Conservation (phyloP, 169 alveolate species). For the Plasmodium berghei region DNA sequence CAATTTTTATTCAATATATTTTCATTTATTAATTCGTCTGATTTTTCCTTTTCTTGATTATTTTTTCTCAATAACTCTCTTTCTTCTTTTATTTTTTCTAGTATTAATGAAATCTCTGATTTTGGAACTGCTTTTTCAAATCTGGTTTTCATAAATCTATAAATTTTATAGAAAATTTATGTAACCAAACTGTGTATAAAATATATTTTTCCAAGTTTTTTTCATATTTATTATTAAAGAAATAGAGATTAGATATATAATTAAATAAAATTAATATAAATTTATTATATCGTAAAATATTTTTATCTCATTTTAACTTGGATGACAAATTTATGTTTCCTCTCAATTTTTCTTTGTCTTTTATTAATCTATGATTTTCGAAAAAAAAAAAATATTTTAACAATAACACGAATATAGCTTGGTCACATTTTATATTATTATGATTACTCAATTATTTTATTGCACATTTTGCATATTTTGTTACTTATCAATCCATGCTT, state of each 20-base stretch:
- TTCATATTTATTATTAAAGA: not conserved
- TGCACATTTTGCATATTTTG: not conserved
- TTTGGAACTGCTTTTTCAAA: constrained; percentile 48
- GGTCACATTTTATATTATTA: not conserved
- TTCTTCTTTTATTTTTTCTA: constrained; percentile 62
- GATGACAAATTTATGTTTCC: constrained; percentile 58
- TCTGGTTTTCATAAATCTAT: constrained; percentile 59
- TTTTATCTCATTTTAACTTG: constrained; percentile 43
- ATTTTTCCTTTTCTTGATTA: constrained; percentile 27
- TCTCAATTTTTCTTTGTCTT: constrained; percentile 67
- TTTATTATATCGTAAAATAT: not conserved
- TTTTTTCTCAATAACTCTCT: constrained; percentile 26
- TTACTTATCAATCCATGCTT: constrained; percentile 77
- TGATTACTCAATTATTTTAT: not conserved
- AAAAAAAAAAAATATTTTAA: not conserved
- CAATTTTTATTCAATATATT: constrained; percentile 35
- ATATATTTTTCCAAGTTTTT: not conserved
- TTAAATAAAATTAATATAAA: not conserved
- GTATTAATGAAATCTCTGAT: constrained; percentile 9
- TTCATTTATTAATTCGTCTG: constrained; percentile 26
- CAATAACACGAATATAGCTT: not conserved
- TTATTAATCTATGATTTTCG: constrained; percentile 30
- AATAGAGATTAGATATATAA: not conserved
- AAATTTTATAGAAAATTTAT: not conserved
- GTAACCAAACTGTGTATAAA: not conserved